phyloP scores from a whole-genome alignment of 2,329 filamentous ascomycete species.

The Penicillium sp. region DNA sequence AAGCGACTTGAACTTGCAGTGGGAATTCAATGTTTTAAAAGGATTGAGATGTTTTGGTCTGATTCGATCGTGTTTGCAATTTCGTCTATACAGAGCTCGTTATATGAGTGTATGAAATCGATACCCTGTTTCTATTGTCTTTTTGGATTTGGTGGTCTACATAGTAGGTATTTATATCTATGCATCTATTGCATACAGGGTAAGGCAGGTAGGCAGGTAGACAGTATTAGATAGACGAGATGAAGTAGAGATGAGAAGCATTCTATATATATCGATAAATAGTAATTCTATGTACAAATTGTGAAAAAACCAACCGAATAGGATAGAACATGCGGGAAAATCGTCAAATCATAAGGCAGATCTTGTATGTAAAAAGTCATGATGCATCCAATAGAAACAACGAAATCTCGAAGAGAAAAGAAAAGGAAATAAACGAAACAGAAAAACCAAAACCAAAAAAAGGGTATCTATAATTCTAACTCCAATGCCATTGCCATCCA shows the following conservation, averaged over 20 bases:
- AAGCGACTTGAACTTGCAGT: neutral
- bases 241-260: neutral
- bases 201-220: neutral
- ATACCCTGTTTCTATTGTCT: constrained; percentile 22
- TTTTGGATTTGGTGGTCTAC: neutral
- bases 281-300: constrained; percentile 18
- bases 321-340: constrained; percentile 10
- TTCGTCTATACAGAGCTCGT: constrained; percentile 4
- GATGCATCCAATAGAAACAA: constrained; percentile 17
- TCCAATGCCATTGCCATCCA: constrained; percentile 22
- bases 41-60: neutral
- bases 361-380: constrained; percentile 15
- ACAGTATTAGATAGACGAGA: neutral
- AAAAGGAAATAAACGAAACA: constrained; percentile 7
- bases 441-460: constrained; percentile 22
- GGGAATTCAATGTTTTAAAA: neutral
- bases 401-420: neutral
- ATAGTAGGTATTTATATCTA: neutral
- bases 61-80: constrained; percentile 1
- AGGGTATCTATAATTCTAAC: constrained; percentile 40
- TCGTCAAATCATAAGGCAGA: constrained; percentile 29
- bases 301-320: constrained; percentile 6
- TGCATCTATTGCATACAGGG: neutral
- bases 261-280: constrained; percentile 11
- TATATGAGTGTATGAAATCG: constrained; percentile 24